Evolutionary conservation across 1,284 basidiomycete genomes (phyloP).

Genomic region (Pseudozyma sp.): DNA sequence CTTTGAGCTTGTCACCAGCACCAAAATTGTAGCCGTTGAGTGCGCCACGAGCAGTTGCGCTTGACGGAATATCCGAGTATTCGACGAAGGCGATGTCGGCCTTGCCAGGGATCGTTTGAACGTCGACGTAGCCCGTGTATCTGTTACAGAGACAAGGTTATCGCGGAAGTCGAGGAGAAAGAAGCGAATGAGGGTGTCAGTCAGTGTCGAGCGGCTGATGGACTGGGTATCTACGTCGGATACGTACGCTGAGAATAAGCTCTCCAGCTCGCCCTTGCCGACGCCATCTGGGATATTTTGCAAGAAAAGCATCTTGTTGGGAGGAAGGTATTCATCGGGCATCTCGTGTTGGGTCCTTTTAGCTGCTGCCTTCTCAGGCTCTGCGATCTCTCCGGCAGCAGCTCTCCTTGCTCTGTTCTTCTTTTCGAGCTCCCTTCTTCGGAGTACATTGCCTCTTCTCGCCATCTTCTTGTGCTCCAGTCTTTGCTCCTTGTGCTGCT

Average conservation of each 20-base stretch:
- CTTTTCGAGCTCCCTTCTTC: slow-evolving; percentile 50
- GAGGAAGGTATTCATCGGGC: slow-evolving; percentile 99
- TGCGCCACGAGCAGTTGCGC: slow-evolving; percentile 59
- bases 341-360: slow-evolving; percentile 70
- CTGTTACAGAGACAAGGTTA: slow-evolving; percentile 12
- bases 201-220: not conserved
- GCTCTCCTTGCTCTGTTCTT: slow-evolving; percentile 49
- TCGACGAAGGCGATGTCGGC: slow-evolving; percentile 67
- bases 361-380: slow-evolving; percentile 30
- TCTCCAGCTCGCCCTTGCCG: slow-evolving; percentile 55
- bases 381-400: slow-evolving; percentile 48
- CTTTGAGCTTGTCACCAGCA: slow-evolving; percentile 62
- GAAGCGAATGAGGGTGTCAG: not conserved
- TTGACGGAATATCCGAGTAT: slow-evolving; percentile 57
- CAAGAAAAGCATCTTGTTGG: slow-evolving; percentile 98
- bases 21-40: slow-evolving; percentile 64
- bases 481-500: slow-evolving; percentile 74
- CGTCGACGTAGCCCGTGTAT: slow-evolving; percentile 59
- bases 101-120: slow-evolving; percentile 66
- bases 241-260: slow-evolving; percentile 58
- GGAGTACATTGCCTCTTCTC: slow-evolving; percentile 48
- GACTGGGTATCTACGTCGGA: not conserved
- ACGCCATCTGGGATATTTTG: slow-evolving; percentile 72
- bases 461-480: slow-evolving; percentile 54
- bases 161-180: not conserved